Base-by-base conservation (phyloP, 345 rosid species). In the Camelina sativa region DNA sequence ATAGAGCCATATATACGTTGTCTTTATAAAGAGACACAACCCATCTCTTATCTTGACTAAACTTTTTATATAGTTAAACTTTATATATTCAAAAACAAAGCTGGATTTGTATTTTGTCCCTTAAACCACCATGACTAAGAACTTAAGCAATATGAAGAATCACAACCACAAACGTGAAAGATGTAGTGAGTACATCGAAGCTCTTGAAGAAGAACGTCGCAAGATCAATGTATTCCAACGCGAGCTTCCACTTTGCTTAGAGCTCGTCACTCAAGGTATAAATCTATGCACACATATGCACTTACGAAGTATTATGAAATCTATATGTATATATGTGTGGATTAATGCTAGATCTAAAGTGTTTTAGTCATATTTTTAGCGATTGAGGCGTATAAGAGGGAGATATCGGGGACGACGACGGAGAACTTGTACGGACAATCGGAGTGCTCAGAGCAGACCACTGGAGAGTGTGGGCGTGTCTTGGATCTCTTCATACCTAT, bases 191-290 rank as follows among this genome's bases (percentile, higher is more conserved):
- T 86, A 90, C 76, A 81, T 91, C 23, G 87, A 86, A 35, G 93
- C 90, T 11, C 80, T 95, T 38, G 93, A 95, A 76, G 97, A 86
- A 73, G 99, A 95, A 86, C 80, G 84, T 48, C 86, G 91, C 34
- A 95, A 95, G 85, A 90, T 95, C 74, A 89, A 82, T 65, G 97
- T 95, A 50, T 94, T 94, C 76, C 88, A 87, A 62, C 91, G 97
- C 11, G 97, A 94, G 80, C 96, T 94, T 80, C 99, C 99, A 62
- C 82, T 95, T 65, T 95, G 97, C 82, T 78, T 91, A 57, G 93
- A 95, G 81, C 97, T 95, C 56, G 99, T 95, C 15, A 87, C 87
- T 17, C 92, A 85, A 84, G 97, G 99, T 30, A 28, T 66, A 11
- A 34, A 19, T 58, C 17, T 71, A 44, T 35, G 41, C 61, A 54